phyloP scores from a whole-genome alignment of 192 early-diverging fungal species.

The Chytriomyces sp. region DNA sequence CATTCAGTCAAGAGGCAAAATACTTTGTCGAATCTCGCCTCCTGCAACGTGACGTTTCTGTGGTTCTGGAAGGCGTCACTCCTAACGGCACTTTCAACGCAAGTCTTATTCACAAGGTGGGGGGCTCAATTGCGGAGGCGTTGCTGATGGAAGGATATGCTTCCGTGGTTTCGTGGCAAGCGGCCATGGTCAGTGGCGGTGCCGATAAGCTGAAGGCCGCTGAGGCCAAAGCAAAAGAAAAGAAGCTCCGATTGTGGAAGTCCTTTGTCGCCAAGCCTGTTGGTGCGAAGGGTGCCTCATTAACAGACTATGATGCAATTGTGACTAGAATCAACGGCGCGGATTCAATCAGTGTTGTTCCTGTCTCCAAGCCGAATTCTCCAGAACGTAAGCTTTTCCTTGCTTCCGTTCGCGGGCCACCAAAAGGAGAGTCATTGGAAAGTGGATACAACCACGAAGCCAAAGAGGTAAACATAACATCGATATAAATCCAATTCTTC shows the following conservation, averaged over 20 bases:
- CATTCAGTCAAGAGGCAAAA: conserved; percentile 91
- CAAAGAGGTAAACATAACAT: conserved; percentile 59
- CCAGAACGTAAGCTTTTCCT: conserved; percentile 65
- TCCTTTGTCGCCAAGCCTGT: conserved; percentile 65
- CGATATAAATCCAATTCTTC: background rate
- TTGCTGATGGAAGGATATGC: conserved; percentile 82
- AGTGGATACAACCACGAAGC: conserved; percentile 86
- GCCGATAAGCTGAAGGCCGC: conserved; percentile 74
- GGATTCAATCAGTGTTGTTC: conserved; percentile 62
- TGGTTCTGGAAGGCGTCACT: conserved; percentile 79
- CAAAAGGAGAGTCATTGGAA: conserved; percentile 73
- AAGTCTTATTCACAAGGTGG: conserved; percentile 72
- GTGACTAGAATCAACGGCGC: conserved; percentile 66
- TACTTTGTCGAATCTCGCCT: conserved; percentile 90
- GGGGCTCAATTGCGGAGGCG: conserved; percentile 90
- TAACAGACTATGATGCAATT: conserved; percentile 61
- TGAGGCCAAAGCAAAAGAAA: conserved; percentile 78
- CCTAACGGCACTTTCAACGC: conserved; percentile 79
- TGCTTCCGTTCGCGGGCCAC: conserved; percentile 68
- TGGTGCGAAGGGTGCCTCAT: conserved; percentile 55
- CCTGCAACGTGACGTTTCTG: conserved; percentile 87
- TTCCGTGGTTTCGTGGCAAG: conserved; percentile 86
- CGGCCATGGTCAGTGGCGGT: conserved; percentile 73
- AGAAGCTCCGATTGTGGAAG: conserved; percentile 87
- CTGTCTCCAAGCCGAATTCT: conserved; percentile 36